These are phyloP conservation scores for Lantana camara DNA, from an alignment of 257 asterid species.

Conservation along the genomic window DNA sequence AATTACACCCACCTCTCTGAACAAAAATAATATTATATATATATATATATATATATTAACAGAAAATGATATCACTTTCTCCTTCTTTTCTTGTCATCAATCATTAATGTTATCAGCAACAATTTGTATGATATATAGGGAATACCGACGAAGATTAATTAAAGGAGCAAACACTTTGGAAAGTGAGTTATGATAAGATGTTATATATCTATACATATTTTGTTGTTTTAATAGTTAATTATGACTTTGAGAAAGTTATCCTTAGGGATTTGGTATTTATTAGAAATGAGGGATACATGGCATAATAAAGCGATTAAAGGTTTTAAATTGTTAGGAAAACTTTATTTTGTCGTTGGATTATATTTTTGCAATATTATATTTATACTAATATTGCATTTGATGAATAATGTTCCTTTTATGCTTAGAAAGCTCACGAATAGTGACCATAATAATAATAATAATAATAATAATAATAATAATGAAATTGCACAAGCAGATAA, in stretches of 20 bases:
- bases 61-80: slow-evolving; percentile 13
- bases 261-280: no score
- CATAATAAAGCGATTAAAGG: no score
- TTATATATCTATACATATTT: no score
- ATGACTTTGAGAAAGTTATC: no score
- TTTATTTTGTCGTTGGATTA: no score
- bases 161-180: no score
- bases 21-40: background rate
- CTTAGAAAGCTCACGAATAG: background rate
- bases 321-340: no score
- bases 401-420: background rate
- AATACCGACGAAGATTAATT: slow-evolving; percentile 20
- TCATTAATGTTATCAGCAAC: background rate
- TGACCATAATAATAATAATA: background rate
- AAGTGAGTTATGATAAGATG: no score
- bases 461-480: no score
- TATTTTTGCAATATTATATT: no score
- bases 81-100: slow-evolving; percentile 23
- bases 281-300: no score
- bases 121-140: background rate
- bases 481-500: background rate
- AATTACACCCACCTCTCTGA: slow-evolving; percentile 23
- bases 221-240: no score
- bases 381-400: background rate
- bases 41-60: slow-evolving; percentile 18